Base-by-base conservation (phyloP, 306 rosid genomes). In the Parietaria judaica region DNA sequence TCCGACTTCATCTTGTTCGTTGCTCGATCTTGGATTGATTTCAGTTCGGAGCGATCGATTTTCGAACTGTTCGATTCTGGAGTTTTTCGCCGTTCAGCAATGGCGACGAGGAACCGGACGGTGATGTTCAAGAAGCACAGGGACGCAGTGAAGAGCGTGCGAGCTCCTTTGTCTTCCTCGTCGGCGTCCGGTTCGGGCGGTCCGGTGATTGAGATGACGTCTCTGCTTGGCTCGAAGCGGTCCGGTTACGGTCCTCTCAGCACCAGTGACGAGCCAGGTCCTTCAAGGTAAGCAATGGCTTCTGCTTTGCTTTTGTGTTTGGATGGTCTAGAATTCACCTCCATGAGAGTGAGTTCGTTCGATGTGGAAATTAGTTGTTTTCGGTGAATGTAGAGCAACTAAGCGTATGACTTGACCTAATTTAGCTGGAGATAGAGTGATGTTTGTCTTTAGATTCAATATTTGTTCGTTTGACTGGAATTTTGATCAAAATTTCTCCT, bases 91-190 rank as follows among this genome's bases (percentile, higher is more conserved):
- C 15, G 38, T 45, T 68, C 76, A 49, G 3, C 68, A 56, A 87
- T 87, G 95, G 91, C 91, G 75, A 67, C 85, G 76, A 76, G 91
- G 73, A 87, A 87, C 55, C 88, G 91, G 63, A 87, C 88, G 1
- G 4, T 60, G 35, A 51, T 66, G 61, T 87, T 54, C 65, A 70
- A 71, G 51, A 81, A 61, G 78, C 74, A 79, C 68, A 84, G 95
- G 65, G 95, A 87, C 60, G 84, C 88, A n/a, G 74, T 81, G 60
- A 87, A 84, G 82, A 84, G 88, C 62, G 81, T 82, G 23, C 88
- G 95, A 10, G 80, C 86, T 54, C 91, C 95, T 37, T 71, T 82
- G 35, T 84, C 83, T 44, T 87, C 95, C 9, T 78, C 88, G 6
- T 77, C 79, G 16, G 79, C 81, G 36, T 76, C 80, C 46, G 76